Conservation (phyloP, 2,329 filamentous ascomycete species). For the Fusarium coicis region DNA sequence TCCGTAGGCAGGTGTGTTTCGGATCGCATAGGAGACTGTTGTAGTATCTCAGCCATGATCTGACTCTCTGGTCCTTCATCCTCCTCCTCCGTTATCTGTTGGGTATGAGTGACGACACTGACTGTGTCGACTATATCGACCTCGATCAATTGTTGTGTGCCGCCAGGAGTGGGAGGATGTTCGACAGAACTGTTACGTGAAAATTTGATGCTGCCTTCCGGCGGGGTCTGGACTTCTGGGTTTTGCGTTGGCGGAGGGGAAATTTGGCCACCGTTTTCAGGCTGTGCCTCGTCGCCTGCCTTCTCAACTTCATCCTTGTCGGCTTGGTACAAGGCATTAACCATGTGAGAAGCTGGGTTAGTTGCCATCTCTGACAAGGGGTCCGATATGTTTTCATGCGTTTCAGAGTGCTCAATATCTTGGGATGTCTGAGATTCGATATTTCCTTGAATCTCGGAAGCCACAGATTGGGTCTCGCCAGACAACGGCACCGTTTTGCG, state of each 20-base stretch:
- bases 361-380: constrained; percentile 7
- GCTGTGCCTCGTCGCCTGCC: constrained; percentile 12
- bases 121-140: constrained; percentile 29
- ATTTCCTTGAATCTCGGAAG: not conserved
- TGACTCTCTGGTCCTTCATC: constrained; percentile 44
- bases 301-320: not conserved
- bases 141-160: constrained; percentile 35
- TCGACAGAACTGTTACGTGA: constrained; percentile 16
- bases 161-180: constrained; percentile 38
- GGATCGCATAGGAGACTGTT: constrained; percentile 38
- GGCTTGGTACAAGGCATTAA: constrained; percentile 1
- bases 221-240: constrained; percentile 20
- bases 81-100: constrained; percentile 27
- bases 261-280: constrained; percentile 29
- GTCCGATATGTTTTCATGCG: constrained; percentile 31
- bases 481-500: not conserved
- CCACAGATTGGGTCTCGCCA: constrained; percentile 1
- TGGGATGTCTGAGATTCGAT: constrained; percentile 7
- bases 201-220: constrained; percentile 17
- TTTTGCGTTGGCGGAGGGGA: constrained; percentile 39
- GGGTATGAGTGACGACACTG: constrained; percentile 7
- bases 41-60: constrained; percentile 46
- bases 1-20: constrained; percentile 11
- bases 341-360: constrained; percentile 1
- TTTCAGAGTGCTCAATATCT: constrained; percentile 5